Base-by-base conservation (phyloP, 306 rosid species). In the Argentina anserina region DNA sequence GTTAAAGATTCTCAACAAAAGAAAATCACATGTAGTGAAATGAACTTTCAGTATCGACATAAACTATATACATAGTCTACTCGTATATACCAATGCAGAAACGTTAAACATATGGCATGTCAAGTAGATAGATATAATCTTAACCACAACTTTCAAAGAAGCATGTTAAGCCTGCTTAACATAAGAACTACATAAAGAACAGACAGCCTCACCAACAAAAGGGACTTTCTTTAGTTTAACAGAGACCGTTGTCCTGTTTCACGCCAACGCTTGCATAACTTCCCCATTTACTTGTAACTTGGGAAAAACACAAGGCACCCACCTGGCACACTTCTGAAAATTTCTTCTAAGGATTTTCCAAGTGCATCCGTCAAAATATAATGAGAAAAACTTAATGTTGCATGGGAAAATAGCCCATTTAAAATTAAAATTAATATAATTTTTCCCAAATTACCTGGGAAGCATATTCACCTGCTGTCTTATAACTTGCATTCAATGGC, bases 301-400 rank as follows among this genome's bases (percentile, higher is more conserved):
- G 98, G 97, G 76, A 93, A 90, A 83, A 93, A 93, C 75, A 93
- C 93, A 68, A 93, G 96, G 83, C 97, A 93, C 37, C 98, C 98
- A 26, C 96, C 96, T 0, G 96, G 90, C 79, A 88, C 93, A 79
- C 80, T 63, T 52, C 81, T 86, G 85, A 93, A 93, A 59, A 93
- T 89, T 80, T 87, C 97, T 84, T 90, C 98, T 46, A 93, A 86
- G 40, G 98, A 90, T 76, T 81, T 90, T 69, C 98, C 98, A 25
- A 93, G 86, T 69, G 86, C 92, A 84, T 93, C 98, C 98, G 91
- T 82, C 72, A 82, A 53, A 78, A 73, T 56, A 69, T 67, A 36
- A 70, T 62, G 68, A 11, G 72, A 81, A 73, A 72, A 73, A 37
- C 14, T n/a, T 11, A 34, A 63, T 46, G 71, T 70, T 79, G 59